Conservation (phyloP, 345 rosid species). For the Crucihimalaya himalaica region DNA sequence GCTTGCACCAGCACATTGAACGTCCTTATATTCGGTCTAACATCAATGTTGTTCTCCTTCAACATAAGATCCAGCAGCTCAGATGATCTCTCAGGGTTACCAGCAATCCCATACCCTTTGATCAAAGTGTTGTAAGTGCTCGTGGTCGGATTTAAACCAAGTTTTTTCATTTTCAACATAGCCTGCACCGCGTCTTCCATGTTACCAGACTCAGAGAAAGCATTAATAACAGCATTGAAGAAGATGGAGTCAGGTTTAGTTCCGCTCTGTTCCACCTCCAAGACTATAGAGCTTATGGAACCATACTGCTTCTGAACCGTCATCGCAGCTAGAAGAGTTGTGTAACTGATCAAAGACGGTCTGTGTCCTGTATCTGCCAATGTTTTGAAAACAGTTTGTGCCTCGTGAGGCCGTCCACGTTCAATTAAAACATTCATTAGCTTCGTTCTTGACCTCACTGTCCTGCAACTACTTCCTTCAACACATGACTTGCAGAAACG, state of each 20-base stretch:
- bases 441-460: conserved; percentile 59
- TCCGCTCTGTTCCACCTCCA: conserved; percentile 52
- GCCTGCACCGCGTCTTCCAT: conserved; percentile 54
- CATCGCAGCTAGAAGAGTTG: conserved; percentile 64
- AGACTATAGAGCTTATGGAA: conserved; percentile 51
- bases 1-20: conserved; percentile 63
- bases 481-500: conserved; percentile 47
- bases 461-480: conserved; percentile 50
- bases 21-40: conserved; percentile 60
- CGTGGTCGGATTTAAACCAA: conserved; percentile 55
- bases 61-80: conserved; percentile 56
- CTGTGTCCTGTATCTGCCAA: conserved; percentile 56
- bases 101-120: conserved; percentile 65
- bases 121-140: conserved; percentile 66
- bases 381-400: conserved; percentile 44
- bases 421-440: conserved; percentile 57
- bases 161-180: conserved; percentile 58
- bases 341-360: conserved; percentile 57
- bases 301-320: conserved; percentile 54
- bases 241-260: conserved; percentile 54
- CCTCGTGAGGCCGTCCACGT: conserved; percentile 61
- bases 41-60: conserved; percentile 36
- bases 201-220: conserved; percentile 63
- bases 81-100: conserved; percentile 58
- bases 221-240: conserved; percentile 63